phyloP scores from a whole-genome alignment of 2,329 filamentous ascomycete species.

The Triangularia verruculosa region DNA sequence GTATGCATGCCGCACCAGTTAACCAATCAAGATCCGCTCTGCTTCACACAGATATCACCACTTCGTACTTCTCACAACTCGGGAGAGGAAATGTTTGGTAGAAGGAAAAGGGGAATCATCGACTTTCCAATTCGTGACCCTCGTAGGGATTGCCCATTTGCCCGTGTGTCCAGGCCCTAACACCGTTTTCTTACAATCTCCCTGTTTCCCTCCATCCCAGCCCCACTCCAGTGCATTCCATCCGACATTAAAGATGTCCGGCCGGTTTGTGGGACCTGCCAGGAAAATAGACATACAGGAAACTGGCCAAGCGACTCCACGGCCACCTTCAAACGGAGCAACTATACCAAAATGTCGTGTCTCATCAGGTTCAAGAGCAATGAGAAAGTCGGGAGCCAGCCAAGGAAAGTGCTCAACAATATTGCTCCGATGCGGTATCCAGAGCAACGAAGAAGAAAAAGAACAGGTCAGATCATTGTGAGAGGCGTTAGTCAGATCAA shows the following conservation, averaged over 20 bases:
- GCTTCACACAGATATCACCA: background rate
- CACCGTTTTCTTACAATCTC: background rate
- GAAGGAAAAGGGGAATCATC: background rate
- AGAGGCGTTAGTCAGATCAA: slow-evolving; percentile 7
- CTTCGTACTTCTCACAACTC: background rate
- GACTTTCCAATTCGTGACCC: background rate
- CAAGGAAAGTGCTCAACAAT: slow-evolving; percentile 24
- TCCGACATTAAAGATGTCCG: background rate
- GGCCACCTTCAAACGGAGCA: background rate
- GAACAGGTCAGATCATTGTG: background rate
- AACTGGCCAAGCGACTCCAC: background rate
- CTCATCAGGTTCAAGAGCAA: slow-evolving; percentile 12
- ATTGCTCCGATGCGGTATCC: slow-evolving; percentile 30
- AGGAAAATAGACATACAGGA: background rate
- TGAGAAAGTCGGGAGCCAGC: slow-evolving; percentile 17
- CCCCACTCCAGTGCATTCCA: background rate
- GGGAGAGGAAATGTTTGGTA: background rate
- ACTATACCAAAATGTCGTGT: slow-evolving; percentile 21
- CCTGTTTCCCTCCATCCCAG: background rate
- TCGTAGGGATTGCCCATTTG: background rate
- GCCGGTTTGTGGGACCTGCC: background rate
- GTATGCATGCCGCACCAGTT: background rate
- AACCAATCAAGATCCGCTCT: background rate
- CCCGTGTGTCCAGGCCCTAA: background rate
- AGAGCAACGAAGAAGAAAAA: slow-evolving; percentile 18